Evolutionary conservation across 2,329 filamentous ascomycete species (phyloP), one percentile per base, ranked within the genome.

Genomic region (Mycosphaerella sp.): DNA sequence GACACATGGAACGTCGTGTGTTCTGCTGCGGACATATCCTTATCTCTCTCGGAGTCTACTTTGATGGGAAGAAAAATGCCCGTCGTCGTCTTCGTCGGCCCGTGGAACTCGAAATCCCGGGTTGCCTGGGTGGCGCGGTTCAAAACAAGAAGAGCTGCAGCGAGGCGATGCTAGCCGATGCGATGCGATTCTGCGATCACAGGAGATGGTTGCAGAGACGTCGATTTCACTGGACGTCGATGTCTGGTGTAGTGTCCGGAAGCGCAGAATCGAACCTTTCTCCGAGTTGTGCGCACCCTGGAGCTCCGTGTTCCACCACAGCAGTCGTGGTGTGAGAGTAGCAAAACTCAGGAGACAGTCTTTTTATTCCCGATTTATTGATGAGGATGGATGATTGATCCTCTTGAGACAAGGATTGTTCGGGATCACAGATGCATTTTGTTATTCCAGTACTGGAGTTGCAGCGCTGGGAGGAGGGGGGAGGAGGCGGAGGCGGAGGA

Each of bases 21-120:
- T 28, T 53, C 41, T 16, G 49, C 41, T 16, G 49, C 52, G 46
- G 57, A 56, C 57, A 58, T 59, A 41, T 52, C 54, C 41, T 46
- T 55, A 52, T 54, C 49, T 34, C 27, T 30, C 21, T 25, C 21
- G 21, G 21, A 3, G 21, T n/a, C n/a, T n/a, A n/a, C n/a, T n/a
- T n/a, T n/a, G n/a, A n/a, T n/a, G 21, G 8, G 45, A 41, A 32
- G 45, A 12, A 14, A 9, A 25, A 18, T 3, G 39, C 39, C 21
- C 16, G 46, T 37, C 18, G 40, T 50, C 12, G 32, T 37, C 18
- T 30, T 50, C 12, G 32, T 36, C 47, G 47, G 47, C 30, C 47
- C 47, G 47, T 37, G 16, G 17, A 39, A 41, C 47, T 41, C 47
- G 47, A 27, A n/a, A n/a, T n/a, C 17, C 41, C 40, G 40, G 45